These are phyloP conservation scores for Xylaria grammica DNA, from an alignment of 495 filamentous ascomycete genomes.

Conservation along the genomic window DNA sequence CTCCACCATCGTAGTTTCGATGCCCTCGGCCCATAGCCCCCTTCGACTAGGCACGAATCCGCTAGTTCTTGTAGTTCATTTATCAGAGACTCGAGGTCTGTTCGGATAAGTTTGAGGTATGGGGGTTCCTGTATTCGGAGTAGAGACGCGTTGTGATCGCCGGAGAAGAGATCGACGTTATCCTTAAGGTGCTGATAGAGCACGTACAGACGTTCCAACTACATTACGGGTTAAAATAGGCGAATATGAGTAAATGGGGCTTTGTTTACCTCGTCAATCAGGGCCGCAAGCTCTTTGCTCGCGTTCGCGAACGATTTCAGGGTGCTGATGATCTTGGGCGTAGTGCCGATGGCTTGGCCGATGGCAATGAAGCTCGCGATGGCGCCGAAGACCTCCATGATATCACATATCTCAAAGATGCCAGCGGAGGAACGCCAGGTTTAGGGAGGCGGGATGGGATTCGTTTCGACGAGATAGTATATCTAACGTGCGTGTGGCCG, in stretches of 20 bases:
- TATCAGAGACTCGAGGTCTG: neutral
- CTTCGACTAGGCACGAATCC: neutral
- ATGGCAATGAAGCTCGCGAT: constrained; percentile 33
- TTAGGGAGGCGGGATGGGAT: too few species aligned
- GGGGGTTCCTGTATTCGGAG: neutral
- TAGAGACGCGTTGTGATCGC: neutral
- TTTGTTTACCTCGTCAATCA: constrained; percentile 6
- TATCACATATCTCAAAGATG: too few species aligned
- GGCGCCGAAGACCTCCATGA: constrained; percentile 26
- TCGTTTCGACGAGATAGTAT: too few species aligned
- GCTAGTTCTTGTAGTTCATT: neutral
- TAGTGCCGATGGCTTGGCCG: constrained; percentile 27
- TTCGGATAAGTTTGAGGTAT: constrained; percentile 5
- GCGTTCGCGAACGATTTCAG: constrained; percentile 15
- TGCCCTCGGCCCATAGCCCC: neutral
- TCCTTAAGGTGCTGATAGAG: constrained; percentile 5
- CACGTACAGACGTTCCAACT: neutral
- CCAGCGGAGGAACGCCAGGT: too few species aligned
- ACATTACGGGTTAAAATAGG: neutral
- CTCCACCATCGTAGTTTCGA: constrained; percentile 14
- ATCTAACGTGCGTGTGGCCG: too few species aligned
- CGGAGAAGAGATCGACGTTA: constrained; percentile 12
- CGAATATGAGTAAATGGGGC: neutral
- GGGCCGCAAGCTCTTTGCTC: constrained; percentile 16
- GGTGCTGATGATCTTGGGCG: constrained; percentile 25